phyloP scores from a whole-genome alignment of 208 protist species.

The Acanthamoeba castellanii region DNA sequence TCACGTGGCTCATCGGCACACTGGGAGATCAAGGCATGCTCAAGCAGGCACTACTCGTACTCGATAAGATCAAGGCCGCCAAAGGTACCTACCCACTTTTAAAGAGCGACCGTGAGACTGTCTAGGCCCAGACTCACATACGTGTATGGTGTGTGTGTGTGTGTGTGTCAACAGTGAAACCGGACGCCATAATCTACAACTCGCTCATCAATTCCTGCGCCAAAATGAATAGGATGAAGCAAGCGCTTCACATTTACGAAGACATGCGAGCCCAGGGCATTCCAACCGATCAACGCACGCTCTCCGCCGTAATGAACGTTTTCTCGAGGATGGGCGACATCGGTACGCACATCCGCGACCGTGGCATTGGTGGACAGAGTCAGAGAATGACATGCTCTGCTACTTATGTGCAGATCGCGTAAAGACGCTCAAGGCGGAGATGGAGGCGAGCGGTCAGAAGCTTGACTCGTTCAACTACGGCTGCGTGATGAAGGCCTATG shows the following conservation, averaged over 20 bases:
- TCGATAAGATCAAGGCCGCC: background rate
- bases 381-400: no score
- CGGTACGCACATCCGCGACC: background rate
- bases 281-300: background rate
- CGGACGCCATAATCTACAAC: conserved; percentile 19
- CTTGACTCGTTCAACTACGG: conserved; percentile 16
- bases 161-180: conserved; percentile 10
- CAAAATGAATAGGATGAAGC: background rate
- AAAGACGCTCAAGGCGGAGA: background rate
- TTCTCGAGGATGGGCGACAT: background rate
- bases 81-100: background rate
- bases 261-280: background rate
- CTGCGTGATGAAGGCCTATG: conserved; percentile 1
- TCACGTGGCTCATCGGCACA: conserved; percentile 10
- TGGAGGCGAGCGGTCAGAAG: background rate
- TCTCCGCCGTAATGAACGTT: conserved; percentile 15
- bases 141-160: background rate
- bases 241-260: background rate
- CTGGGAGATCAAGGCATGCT: conserved; percentile 10
- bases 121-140: background rate
- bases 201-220: background rate
- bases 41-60: background rate
- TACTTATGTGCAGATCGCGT: background rate
- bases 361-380: background rate
- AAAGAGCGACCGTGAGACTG: background rate